A percentile compares a stretch with the other conserved stretches of the same genome.
phyloP scores from a whole-genome alignment of 208 protist genomes.

The Leishmania major region DNA sequence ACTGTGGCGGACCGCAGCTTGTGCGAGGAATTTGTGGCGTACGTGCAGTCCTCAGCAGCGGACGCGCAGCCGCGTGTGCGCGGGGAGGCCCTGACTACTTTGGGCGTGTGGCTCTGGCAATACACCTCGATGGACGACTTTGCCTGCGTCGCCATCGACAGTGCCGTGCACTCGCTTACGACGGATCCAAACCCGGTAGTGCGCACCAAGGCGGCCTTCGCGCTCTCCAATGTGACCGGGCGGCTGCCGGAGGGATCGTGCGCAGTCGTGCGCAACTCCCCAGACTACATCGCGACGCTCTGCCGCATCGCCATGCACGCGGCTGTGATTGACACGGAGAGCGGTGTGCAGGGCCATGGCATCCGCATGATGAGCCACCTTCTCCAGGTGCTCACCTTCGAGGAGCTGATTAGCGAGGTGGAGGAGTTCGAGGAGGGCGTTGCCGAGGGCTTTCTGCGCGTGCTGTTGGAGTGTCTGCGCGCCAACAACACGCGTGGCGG shows the following conservation, averaged over 20 bases:
- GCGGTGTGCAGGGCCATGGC: constrained; percentile 63
- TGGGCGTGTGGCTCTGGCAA: constrained; percentile 83
- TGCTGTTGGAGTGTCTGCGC: constrained; percentile 55
- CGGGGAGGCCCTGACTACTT: constrained; percentile 72
- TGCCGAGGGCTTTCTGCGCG: constrained; percentile 68
- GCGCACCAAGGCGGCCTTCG: constrained; percentile 81
- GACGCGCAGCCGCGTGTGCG: constrained; percentile 48
- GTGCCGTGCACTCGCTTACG: constrained; percentile 40
- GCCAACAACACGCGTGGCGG: constrained; percentile 26
- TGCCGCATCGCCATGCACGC: constrained; percentile 67
- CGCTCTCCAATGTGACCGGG: constrained; percentile 70
- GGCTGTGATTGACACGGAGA: constrained; percentile 39
- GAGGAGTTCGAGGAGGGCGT: constrained; percentile 47
- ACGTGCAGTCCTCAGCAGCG: constrained; percentile 41
- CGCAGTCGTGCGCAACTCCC: constrained; percentile 27
- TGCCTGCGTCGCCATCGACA: constrained; percentile 44
- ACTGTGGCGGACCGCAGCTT: constrained; percentile 18
- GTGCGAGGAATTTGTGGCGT: constrained; percentile 39
- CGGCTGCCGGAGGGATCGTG: constrained; percentile 34
- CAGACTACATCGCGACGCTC: constrained; percentile 45
- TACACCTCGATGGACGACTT: constrained; percentile 59
- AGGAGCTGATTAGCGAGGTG: constrained; percentile 73
- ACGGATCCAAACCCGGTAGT: constrained; percentile 47
- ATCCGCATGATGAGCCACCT: constrained; percentile 87
- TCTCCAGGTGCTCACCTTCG: constrained; percentile 52